Evolutionary conservation across 495 filamentous ascomycete genomes (phyloP).

Genomic region (Aspergillus sparsus): DNA sequence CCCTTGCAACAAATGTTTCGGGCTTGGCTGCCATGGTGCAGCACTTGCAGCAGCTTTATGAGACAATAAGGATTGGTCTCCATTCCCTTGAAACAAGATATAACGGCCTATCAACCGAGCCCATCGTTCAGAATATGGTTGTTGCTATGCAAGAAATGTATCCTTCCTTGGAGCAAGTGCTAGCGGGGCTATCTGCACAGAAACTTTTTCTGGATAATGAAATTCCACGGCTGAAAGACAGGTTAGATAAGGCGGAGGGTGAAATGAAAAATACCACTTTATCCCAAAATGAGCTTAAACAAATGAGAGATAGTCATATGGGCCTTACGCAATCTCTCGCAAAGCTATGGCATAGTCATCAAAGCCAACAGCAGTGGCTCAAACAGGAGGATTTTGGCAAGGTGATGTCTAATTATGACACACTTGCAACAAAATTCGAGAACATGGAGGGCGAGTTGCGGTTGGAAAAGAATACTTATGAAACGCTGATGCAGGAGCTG

Average conservation of each 20-base stretch:
- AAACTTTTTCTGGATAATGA: constrained; percentile 10
- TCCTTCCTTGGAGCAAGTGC: constrained; percentile 27
- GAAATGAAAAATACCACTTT: not conserved
- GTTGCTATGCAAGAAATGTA: constrained; percentile 41
- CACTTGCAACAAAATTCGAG: constrained; percentile 3
- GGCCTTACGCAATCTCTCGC: constrained; percentile 14
- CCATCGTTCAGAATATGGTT: constrained; percentile 38
- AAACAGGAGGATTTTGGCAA: constrained; percentile 7
- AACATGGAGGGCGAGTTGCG: not conserved
- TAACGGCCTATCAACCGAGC: constrained; percentile 35
- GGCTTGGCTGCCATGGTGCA: not conserved
- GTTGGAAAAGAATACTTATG: constrained; percentile 7
- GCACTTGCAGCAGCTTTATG: not conserved
- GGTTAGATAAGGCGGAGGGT: constrained; percentile 10
- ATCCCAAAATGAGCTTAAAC: constrained; percentile 12
- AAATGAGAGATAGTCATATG: constrained; percentile 8
- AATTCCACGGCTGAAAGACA: constrained; percentile 10
- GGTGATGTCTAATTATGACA: constrained; percentile 1
- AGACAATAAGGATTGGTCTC: constrained; percentile 28
- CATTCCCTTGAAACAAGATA: constrained; percentile 44
- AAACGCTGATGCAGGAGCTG: not conserved
- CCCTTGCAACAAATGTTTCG: not conserved
- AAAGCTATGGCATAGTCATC: constrained; percentile 6
- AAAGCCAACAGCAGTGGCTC: constrained; percentile 2
- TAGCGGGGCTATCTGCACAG: constrained; percentile 12